Conservation (phyloP, 306 rosid genomes). For the Vicia sativa region DNA sequence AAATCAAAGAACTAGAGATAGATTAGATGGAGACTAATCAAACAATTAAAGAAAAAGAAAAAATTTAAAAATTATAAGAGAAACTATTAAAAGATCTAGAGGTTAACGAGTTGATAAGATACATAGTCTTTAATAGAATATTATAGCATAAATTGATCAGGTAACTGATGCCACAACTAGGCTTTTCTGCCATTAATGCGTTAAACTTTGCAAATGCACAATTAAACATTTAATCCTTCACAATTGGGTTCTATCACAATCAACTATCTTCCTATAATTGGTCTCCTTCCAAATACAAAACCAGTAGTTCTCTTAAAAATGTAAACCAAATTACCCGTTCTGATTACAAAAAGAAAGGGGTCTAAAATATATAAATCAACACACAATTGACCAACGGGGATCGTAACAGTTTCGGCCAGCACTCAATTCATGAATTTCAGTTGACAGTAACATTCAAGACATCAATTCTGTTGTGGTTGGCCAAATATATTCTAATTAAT, state of each 20-base stretch:
- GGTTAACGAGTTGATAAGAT: no score
- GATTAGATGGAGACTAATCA: no score
- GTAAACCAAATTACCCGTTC: slow-evolving; percentile 37
- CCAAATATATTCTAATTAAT: slow-evolving; percentile 38
- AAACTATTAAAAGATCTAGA: no score
- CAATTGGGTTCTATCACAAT: slow-evolving; percentile 24
- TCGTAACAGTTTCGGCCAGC: slow-evolving; percentile 29
- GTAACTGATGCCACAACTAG: not conserved
- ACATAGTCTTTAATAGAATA: no score
- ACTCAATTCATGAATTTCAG: slow-evolving; percentile 38
- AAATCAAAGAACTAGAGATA: no score
- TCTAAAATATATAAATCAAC: slow-evolving; percentile 10
- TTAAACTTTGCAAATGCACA: not conserved
- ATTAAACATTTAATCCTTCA: slow-evolving; percentile 8
- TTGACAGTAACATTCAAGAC: slow-evolving; percentile 34
- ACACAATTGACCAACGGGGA: slow-evolving; percentile 34
- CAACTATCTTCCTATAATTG: slow-evolving; percentile 24
- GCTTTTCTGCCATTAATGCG: not conserved
- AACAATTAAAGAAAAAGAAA: no score
- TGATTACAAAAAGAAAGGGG: slow-evolving; percentile 31
- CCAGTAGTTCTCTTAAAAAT: slow-evolving; percentile 26
- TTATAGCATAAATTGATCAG: no score
- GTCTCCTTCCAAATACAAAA: slow-evolving; percentile 41
- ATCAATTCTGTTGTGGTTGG: slow-evolving; percentile 44
- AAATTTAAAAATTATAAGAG: no score